Evolutionary conservation across 768 basidiomycete genomes (phyloP), one percentile per base, ranked within the genome.

Genomic region (Phylloporus sp.): DNA sequence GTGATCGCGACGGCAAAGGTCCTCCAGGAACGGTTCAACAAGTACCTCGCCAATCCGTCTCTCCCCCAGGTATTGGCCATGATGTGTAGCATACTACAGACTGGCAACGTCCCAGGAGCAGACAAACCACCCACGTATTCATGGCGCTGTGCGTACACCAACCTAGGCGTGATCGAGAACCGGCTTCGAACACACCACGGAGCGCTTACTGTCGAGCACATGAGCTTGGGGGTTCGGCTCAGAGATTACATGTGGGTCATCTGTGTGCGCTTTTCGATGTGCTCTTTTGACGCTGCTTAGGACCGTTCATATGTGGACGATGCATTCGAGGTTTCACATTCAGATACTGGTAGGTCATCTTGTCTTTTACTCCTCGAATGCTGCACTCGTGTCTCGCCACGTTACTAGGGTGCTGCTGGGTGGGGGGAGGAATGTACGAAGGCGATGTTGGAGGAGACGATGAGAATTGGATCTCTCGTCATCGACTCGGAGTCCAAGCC

Each of bases 361-460:
- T n/a, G 20, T 2, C 10, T 8, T 13, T 22, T 13, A 7, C 27
- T 35, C 3, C 36, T 24, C 6, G 6, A 18, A 11, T 20, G 7
- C n/a, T 2, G 9, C 36, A 26, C 15, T 50, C 5, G 49, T 13
- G 0, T 18, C 2, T 34, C 9, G 16, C 27, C 10, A 41, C 45
- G 35, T 28, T n/a, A 61, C 32, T n/a, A 61, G 60, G 60, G 57
- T 6, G 50, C 57, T 22, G 51, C 57, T 15, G 60, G 57, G 5
- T 62, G 60, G 60, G 60, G 60, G 26, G 57, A 59, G 32, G 57
- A 59, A 29, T 51, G 46, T 23, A 59, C 59, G 1, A 49, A 45
- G 26, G 47, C 29, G 16, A 3, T 61, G 44, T 41, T 61, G 4
- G 51, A 61, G 6, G 60, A 61, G 29, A 62, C 23, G 0, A 12